Base-by-base conservation (phyloP, 805 yeast genomes). In the Metschnikowia lunata region DNA sequence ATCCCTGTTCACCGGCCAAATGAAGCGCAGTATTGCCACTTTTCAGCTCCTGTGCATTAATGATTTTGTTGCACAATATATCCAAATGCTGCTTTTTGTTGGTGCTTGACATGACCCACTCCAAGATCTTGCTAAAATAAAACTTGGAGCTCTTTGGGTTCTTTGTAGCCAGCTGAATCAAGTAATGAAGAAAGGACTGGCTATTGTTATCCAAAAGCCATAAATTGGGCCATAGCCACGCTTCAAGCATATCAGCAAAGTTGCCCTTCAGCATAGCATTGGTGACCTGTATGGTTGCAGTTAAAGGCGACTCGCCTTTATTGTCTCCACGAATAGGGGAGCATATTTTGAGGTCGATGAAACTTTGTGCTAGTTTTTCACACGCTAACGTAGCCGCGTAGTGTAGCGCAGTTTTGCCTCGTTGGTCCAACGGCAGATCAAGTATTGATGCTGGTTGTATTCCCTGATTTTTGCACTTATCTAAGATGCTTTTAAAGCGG, bases 111-210 rank as follows among this genome's bases (percentile, higher is more conserved):
- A 64, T 53, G 7, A 68, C 47, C 55, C 60, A 69, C 45, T 64
- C 67, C 32, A 69, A 38, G 18, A 69, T 66, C 48, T 66, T 66
- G 18, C 49, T 53, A 8, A 61, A 51, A 47, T 71, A 71, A 50
- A 67, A 71, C 37, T 60, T 62, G 28, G 61, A 53, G 48, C 69
- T 59, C n/a, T 64, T 67, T 18, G 51, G 41, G 49, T 67, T 69
- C 40, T 60, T 64, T 13, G 50, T 35, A 7, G 62, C 52, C 46
- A 59, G 61, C 30, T 82, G 69, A 3, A 89, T 83, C 52, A 93
- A 84, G 60, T 88, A 96, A 64, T 93, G 99, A 39, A 93, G 65
- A 11, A 93, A 79, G 0, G 96, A 81, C 55, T 96, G 78, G 34
- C 83, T 83, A 56, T 82, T 79, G 42, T 78, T 75, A 60, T 91